Conservation (phyloP, 306 rosid species). For the Chamaecrista fasciculata region DNA sequence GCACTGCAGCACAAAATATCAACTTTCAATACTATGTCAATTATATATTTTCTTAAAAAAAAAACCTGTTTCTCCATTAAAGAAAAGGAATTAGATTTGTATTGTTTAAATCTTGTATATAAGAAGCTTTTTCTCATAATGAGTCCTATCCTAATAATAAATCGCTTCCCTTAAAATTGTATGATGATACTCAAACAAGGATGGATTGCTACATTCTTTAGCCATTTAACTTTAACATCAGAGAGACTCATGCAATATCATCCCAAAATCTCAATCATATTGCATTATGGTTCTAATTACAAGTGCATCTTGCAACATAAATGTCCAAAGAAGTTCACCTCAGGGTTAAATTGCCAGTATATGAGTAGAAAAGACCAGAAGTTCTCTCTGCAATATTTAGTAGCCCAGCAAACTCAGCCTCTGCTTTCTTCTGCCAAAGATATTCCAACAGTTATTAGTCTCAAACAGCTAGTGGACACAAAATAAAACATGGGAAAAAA, state of each 20-base stretch:
- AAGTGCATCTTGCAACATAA: slow-evolving; percentile 11
- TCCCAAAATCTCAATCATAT: slow-evolving; percentile 16
- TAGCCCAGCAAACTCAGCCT: slow-evolving; percentile 70
- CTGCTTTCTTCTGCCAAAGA: slow-evolving; percentile 77
- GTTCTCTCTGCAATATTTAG: slow-evolving; percentile 82
- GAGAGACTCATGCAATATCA: slow-evolving; percentile 9
- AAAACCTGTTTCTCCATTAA: slow-evolving; percentile 8
- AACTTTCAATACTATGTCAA: neutral
- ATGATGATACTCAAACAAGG: neutral
- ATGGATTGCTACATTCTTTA: neutral
- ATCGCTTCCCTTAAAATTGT: neutral
- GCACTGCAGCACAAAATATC: slow-evolving; percentile 50
- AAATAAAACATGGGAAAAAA: slow-evolving; percentile 12
- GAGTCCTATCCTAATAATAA: neutral
- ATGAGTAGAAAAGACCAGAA: slow-evolving; percentile 84
- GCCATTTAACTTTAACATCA: slow-evolving; percentile 20
- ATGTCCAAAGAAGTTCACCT: slow-evolving; percentile 58
- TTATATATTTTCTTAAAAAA: slow-evolving; percentile 10
- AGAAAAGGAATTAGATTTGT: neutral
- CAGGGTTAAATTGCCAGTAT: slow-evolving; percentile 82
- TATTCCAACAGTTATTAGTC: slow-evolving; percentile 30
- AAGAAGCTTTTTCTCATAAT: neutral
- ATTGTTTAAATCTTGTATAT: neutral
- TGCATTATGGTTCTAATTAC: slow-evolving; percentile 16
- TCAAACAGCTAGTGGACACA: slow-evolving; percentile 25